Conservation (phyloP, 345 rosid genomes). For the Cardamine chenopodiifolia region DNA sequence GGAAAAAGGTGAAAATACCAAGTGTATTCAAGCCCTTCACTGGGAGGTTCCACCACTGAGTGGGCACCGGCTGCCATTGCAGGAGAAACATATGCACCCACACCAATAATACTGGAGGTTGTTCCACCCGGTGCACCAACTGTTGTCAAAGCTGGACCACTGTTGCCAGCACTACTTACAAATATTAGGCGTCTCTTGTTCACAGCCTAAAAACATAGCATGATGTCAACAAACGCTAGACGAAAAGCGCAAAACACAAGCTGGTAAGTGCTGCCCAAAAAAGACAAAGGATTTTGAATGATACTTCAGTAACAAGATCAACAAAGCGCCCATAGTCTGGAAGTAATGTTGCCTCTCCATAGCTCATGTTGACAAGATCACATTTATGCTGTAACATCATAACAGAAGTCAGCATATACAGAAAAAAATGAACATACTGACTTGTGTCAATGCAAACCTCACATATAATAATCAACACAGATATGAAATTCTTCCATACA, state of each 20-base stretch:
- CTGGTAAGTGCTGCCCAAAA: constrained; percentile 17
- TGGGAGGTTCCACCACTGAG: constrained; percentile 88
- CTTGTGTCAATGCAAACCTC: constrained; percentile 27
- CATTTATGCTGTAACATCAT: constrained; percentile 79
- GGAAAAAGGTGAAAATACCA: constrained; percentile 56
- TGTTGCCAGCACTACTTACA: constrained; percentile 98
- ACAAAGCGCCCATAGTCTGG: constrained; percentile 98
- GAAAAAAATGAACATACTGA: not conserved
- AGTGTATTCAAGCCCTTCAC: constrained; percentile 92
- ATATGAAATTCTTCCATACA: constrained; percentile 16
- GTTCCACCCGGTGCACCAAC: constrained; percentile 99
- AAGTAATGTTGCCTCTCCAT: constrained; percentile 78
- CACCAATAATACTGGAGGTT: constrained; percentile 89
- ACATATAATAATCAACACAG: constrained; percentile 27
- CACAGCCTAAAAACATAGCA: constrained; percentile 67
- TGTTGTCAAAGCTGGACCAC: constrained; percentile 93
- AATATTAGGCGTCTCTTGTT: constrained; percentile 82
- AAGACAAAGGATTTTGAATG: constrained; percentile 32
- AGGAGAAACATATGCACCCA: constrained; percentile 98
- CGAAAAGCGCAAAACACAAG: constrained; percentile 16
- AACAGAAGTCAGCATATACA: constrained; percentile 24
- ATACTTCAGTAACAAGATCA: constrained; percentile 93
- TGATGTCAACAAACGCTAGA: constrained; percentile 34
- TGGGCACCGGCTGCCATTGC: constrained; percentile 98
- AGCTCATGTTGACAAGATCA: constrained; percentile 98